Evolutionary conservation across 169 alveolate species (phyloP), one percentile per base, ranked within the genome.

Genomic region (Plasmodium falciparum): DNA sequence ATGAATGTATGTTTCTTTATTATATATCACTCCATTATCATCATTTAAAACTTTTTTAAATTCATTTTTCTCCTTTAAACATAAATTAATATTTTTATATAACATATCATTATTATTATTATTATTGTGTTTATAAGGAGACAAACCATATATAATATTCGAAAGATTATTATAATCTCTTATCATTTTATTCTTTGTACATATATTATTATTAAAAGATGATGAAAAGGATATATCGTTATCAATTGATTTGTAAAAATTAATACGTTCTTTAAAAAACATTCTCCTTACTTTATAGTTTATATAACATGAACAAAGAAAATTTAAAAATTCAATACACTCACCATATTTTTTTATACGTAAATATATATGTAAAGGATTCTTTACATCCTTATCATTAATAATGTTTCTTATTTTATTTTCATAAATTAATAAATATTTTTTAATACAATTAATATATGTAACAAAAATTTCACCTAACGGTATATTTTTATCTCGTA

Each of bases 261-360:
- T n/a, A 39, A 45, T 49, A n/a, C 11, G 39, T 7, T 24, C 52
- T 47, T 76, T 76, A 22, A 13, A 29, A 58, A 76, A 76, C 8
- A 76, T 54, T 24, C 67, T 76, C 9, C 11, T 22, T 39, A 8
- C 47, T 39, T 63, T 71, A 24, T 49, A 58, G 11, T 24, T 20
- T 0, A 59, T 59, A 50, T 76, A 76, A 24, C 76, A 22, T n/a
- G 89, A 76, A 11, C 89, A 76, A 13, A 76, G 75, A 20, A 76
- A 65, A 7, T 59, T 58, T 24, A 76, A 45, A 59, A 76, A 56
- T 43, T 49, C 75, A 29, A 76, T 63, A 24, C 89, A 76, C 29
- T 76, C 89, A n/a, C 66, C 13, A 24, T 76, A 20, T 22, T 70
- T 49, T 69, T 76, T 76, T 24, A 76, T 70, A 20, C 39, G 45